A percentile compares a stretch with the other conserved stretches of the same genome.
Evolutionary conservation across 768 basidiomycete genomes (phyloP).

Genomic region (Cystofilobasidium macerans): DNA sequence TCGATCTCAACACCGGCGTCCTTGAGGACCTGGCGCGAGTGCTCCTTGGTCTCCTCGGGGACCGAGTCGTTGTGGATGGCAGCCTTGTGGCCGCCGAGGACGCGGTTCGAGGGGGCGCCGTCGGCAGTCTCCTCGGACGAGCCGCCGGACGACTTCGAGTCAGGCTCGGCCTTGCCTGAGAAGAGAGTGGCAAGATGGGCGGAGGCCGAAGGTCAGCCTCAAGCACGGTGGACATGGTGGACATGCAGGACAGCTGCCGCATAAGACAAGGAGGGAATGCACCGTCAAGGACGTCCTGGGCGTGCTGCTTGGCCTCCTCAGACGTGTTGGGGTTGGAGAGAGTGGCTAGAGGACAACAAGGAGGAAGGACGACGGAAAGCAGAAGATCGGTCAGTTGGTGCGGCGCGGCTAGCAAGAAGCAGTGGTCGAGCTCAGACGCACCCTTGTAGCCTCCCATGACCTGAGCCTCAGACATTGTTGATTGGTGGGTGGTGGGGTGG

Average conservation of each 20-base stretch:
- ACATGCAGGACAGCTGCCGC: neutral
- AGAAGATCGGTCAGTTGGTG: neutral
- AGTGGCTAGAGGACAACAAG: constrained; percentile 26
- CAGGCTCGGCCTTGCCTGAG: neutral
- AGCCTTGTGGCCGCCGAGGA: constrained; percentile 27
- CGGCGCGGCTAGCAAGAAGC: no score
- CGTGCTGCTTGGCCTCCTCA: constrained; percentile 36
- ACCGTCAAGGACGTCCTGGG: constrained; percentile 30
- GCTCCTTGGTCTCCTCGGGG: constrained; percentile 28
- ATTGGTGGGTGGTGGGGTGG: neutral
- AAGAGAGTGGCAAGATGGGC: neutral
- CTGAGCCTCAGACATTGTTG: neutral
- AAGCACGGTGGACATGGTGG: neutral
- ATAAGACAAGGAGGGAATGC: constrained; percentile 39
- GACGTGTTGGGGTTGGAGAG: constrained; percentile 34
- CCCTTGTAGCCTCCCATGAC: constrained; percentile 10
- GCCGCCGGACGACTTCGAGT: neutral
- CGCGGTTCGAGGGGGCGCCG: neutral
- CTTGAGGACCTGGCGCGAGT: constrained; percentile 25
- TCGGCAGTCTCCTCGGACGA: neutral
- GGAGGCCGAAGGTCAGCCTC: neutral
- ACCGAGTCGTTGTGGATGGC: constrained; percentile 26
- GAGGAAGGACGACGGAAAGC: neutral
- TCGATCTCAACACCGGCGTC: constrained; percentile 15
- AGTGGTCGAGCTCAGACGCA: neutral